A percentile compares a stretch with the other conserved stretches of the same genome.
Evolutionary conservation across 495 filamentous ascomycete species (phyloP).

Genomic region (Cryomyces minteri): DNA sequence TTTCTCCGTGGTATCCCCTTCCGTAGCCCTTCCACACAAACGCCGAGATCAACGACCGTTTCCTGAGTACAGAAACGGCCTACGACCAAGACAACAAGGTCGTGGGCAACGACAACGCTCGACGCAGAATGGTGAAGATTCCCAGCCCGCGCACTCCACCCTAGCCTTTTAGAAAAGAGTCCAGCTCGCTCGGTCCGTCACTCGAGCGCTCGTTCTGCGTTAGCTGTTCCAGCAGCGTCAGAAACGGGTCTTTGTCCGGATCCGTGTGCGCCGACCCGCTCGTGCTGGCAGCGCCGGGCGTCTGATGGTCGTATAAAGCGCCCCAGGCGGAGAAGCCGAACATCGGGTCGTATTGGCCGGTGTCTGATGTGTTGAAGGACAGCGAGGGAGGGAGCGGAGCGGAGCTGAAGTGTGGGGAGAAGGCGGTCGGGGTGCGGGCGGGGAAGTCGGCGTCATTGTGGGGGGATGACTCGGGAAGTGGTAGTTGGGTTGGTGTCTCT

Average conservation of each 20-base stretch:
- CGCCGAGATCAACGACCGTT: too few relatives aligned
- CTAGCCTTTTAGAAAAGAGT: conserved; percentile 33
- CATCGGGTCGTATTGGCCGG: conserved; percentile 33
- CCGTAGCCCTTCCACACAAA: too few relatives aligned
- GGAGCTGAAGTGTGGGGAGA: conserved; percentile 25
- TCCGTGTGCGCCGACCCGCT: conserved; percentile 14
- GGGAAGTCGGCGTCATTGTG: conserved; percentile 6
- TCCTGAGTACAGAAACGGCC: too few relatives aligned
- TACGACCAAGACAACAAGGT: too few relatives aligned
- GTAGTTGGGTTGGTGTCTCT: background rate
- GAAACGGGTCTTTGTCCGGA: conserved; percentile 57
- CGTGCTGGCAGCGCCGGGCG: conserved; percentile 17
- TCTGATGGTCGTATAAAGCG: conserved; percentile 19
- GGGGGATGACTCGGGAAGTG: background rate
- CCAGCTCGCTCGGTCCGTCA: conserved; percentile 46
- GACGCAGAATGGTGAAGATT: too few relatives aligned
- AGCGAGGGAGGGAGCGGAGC: conserved; percentile 12
- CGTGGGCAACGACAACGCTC: too few relatives aligned
- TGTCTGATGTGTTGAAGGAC: background rate
- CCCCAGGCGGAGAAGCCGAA: conserved; percentile 43
- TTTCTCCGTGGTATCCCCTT: too few relatives aligned
- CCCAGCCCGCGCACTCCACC: too few relatives aligned
- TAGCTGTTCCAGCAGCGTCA: conserved; percentile 61
- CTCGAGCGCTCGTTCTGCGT: conserved; percentile 49
- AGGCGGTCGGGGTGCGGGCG: conserved; percentile 16